Base-by-base conservation (phyloP, 345 rosid genomes). In the Reutealis trisperma region DNA sequence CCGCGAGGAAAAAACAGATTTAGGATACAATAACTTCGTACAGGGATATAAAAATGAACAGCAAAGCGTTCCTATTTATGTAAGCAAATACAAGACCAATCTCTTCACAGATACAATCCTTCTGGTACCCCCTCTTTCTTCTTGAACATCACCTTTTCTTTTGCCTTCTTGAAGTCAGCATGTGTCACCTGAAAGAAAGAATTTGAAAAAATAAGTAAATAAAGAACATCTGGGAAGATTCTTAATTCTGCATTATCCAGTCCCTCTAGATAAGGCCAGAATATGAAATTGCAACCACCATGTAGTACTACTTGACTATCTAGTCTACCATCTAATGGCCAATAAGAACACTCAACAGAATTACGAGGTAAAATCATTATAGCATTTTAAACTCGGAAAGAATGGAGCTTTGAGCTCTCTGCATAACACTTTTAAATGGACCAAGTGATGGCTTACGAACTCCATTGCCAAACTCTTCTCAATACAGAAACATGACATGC, bases 61-160 rank as follows among this genome's bases (percentile, higher is more conserved):
- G 25, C 42, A 14, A 69, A 69, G 0, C 7, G 14, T 51, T 32
- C 16, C 72, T 54, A 54, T 54, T 54, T 1, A n/a, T 54, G 8
- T 51, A 30, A 49, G 42, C 15, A 69, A 37, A 49, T 30, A 69
- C 4, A 25, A 30, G 19, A 27, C 4, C n/a, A 54, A 30, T 47
- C 22, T 32, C 66, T 67, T 89, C 86, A 94, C 97, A 96, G 90
- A 77, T 94, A 96, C 51, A 96, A 94, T 57, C 98, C 99, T 87
- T 96, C 99, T 5, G 98, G 99, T 27, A 96, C 97, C 59, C 99
- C 99, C 86, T 96, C 99, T 71, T 94, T 94, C 96, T 94, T 96
- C 90, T 96, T 96, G 90, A 86, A 92, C 99, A 94, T 94, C 79
- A 96, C 98, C 91, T 92, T 96, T 67, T 96, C 99, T 76, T 96